These are phyloP conservation scores for Fragilaria radians DNA, from an alignment of 108 stramenopile species.

Conservation along the genomic window DNA sequence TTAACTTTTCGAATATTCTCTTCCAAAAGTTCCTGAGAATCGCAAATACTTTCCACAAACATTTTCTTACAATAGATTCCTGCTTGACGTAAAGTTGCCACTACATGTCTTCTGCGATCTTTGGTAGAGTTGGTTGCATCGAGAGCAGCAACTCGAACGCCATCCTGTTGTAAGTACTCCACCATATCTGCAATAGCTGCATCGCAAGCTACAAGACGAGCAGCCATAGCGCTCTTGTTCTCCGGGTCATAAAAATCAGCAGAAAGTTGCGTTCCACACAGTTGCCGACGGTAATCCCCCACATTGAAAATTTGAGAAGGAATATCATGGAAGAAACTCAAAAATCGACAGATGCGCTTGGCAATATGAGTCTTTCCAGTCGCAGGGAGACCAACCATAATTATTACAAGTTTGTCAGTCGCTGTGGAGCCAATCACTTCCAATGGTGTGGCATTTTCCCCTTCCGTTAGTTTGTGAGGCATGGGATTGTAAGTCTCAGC, in stretches of 20 bases:
- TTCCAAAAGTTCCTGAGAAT: slow-evolving; percentile 74
- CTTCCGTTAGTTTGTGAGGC: slow-evolving; percentile 78
- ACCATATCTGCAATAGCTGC: slow-evolving; percentile 86
- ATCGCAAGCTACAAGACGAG: slow-evolving; percentile 70
- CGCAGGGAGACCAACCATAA: slow-evolving; percentile 96
- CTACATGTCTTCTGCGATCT: slow-evolving; percentile 60
- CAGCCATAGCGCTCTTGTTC: slow-evolving; percentile 57
- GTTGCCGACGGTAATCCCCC: slow-evolving; percentile 84
- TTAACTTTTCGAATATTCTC: slow-evolving; percentile 86
- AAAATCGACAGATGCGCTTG: slow-evolving; percentile 74
- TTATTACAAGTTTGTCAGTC: slow-evolving; percentile 87
- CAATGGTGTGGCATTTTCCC: slow-evolving; percentile 84
- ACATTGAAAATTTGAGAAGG: slow-evolving; percentile 90
- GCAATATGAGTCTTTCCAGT: slow-evolving; percentile 97
- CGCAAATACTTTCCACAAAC: slow-evolving; percentile 89
- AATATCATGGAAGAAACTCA: slow-evolving; percentile 82
- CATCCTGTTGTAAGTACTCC: slow-evolving; percentile 67
- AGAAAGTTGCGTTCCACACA: slow-evolving; percentile 72
- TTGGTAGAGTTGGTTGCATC: slow-evolving; percentile 94
- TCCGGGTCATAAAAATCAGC: slow-evolving; percentile 90
- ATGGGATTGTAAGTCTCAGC: slow-evolving; percentile 65
- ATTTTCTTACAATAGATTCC: slow-evolving; percentile 65
- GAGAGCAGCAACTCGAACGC: slow-evolving; percentile 89
- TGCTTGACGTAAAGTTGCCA: slow-evolving; percentile 22
- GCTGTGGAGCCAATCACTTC: slow-evolving; percentile 80